These are phyloP conservation scores for Paspalum vaginatum DNA, from an alignment of 176 grass and related monocot genomes.

Conservation along the genomic window DNA sequence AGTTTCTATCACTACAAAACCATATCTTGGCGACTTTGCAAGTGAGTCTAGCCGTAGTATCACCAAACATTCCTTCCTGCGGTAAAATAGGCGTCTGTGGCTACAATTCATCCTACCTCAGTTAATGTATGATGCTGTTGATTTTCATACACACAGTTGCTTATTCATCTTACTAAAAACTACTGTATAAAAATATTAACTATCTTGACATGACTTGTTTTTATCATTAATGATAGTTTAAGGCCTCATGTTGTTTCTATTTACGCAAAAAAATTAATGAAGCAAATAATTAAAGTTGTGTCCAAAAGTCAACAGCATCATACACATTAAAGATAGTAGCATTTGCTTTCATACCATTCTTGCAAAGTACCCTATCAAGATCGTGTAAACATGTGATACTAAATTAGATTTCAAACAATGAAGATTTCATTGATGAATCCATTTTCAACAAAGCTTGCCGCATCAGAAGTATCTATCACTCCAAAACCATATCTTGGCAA, in stretches of 20 bases:
- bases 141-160: too few species aligned
- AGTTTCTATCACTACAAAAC: slow-evolving; percentile 10
- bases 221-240: too few species aligned
- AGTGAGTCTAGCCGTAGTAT: slow-evolving; percentile 4
- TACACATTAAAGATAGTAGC: neutral
- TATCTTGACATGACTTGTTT: too few species aligned
- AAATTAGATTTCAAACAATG: neutral
- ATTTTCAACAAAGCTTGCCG: slow-evolving; percentile 13
- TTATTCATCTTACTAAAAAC: too few species aligned
- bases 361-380: neutral
- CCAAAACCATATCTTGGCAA: neutral
- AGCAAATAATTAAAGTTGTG: too few species aligned
- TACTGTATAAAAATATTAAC: too few species aligned
- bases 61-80: slow-evolving; percentile 19
- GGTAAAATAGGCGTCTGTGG: slow-evolving; percentile 23
- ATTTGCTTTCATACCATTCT: neutral
- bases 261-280: too few species aligned
- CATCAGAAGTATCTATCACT: neutral
- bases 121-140: too few species aligned
- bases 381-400: neutral
- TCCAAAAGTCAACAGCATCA: too few species aligned
- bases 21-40: neutral
- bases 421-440: neutral
- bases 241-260: too few species aligned
- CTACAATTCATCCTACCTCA: slow-evolving; percentile 25